These are phyloP conservation scores for Fusarium nematophilum DNA, from an alignment of 2,329 filamentous ascomycete genomes.

Conservation along the genomic window DNA sequence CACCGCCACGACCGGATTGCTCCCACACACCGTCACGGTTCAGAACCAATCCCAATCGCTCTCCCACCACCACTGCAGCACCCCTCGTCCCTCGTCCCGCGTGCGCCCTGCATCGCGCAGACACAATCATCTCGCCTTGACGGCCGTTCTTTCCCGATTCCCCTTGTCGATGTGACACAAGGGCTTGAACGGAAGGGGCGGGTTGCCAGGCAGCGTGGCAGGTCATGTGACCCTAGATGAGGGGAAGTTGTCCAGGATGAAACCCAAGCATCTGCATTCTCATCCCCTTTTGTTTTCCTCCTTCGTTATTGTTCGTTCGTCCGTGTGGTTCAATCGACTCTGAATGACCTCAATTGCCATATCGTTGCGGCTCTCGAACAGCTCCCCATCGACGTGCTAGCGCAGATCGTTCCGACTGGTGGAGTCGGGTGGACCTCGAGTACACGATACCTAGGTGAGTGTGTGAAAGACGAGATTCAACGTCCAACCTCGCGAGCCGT, in stretches of 20 bases:
- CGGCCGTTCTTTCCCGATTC: conserved; percentile 34
- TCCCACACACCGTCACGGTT: conserved; percentile 17
- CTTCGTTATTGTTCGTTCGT: conserved; percentile 14
- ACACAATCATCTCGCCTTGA: conserved; percentile 25
- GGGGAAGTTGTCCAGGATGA: conserved; percentile 47
- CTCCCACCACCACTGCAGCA: conserved; percentile 17
- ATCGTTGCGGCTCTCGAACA: conserved; percentile 22
- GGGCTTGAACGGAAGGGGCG: conserved; percentile 33
- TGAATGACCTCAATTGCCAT: conserved; percentile 5
- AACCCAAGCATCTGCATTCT: conserved; percentile 35
- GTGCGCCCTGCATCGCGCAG: conserved; percentile 25
- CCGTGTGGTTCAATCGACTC: conserved; percentile 9
- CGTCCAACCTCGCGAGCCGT: background rate
- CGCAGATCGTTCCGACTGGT: conserved; percentile 13
- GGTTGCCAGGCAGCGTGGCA: conserved; percentile 33
- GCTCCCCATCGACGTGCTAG: conserved; percentile 3
- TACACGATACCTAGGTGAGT: conserved; percentile 6
- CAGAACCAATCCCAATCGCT: conserved; percentile 16
- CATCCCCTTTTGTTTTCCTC: conserved; percentile 21
- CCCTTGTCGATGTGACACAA: conserved; percentile 44
- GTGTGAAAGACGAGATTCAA: conserved; percentile 11
- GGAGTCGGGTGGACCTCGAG: conserved; percentile 26
- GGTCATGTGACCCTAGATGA: conserved; percentile 48
- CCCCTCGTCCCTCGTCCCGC: conserved; percentile 14
- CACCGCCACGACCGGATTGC: conserved; percentile 20